Conservation (phyloP, 2,329 filamentous ascomycete genomes). For the Beauveria scarabaeidicola region DNA sequence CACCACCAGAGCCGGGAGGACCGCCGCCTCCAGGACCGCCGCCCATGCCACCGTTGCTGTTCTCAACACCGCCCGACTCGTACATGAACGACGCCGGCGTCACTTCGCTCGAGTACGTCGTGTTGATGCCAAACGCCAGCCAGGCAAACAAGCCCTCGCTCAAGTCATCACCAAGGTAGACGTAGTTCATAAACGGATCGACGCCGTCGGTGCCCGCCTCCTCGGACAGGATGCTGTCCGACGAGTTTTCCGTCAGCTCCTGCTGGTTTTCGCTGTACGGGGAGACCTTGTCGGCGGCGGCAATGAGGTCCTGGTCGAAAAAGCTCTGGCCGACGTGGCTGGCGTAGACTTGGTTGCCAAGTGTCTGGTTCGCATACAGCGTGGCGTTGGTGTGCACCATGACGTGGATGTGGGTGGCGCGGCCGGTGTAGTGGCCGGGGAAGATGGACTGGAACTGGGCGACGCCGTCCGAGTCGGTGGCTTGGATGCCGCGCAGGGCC, state of each 20-base stretch:
- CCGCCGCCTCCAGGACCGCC: slow-evolving; percentile 10
- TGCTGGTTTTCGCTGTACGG: slow-evolving; percentile 42
- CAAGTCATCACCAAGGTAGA: slow-evolving; percentile 44
- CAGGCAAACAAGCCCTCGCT: slow-evolving; percentile 46
- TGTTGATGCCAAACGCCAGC: slow-evolving; percentile 45
- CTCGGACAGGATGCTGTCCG: slow-evolving; percentile 40
- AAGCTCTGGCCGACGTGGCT: slow-evolving; percentile 58
- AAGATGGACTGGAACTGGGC: slow-evolving; percentile 35
- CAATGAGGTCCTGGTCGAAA: slow-evolving; percentile 51
- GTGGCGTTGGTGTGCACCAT: slow-evolving; percentile 30
- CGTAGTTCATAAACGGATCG: slow-evolving; percentile 51
- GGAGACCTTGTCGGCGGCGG: slow-evolving; percentile 36
- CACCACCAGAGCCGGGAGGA: neutral
- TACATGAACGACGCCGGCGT: slow-evolving; percentile 26
- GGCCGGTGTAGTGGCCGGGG: slow-evolving; percentile 36
- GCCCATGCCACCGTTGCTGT: slow-evolving; percentile 16
- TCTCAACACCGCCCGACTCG: slow-evolving; percentile 24
- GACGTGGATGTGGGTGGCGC: slow-evolving; percentile 40
- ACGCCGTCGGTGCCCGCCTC: slow-evolving; percentile 39
- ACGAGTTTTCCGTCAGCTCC: slow-evolving; percentile 39
- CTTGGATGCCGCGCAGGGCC: slow-evolving; percentile 30
- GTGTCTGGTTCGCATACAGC: slow-evolving; percentile 24
- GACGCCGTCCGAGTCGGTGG: slow-evolving; percentile 33
- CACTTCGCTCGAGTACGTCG: slow-evolving; percentile 16
- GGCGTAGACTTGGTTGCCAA: slow-evolving; percentile 29